A percentile compares a stretch with the other conserved stretches of the same genome.
phyloP scores from a whole-genome alignment of 2,329 filamentous ascomycete species.

The Emergomyces orientalis region DNA sequence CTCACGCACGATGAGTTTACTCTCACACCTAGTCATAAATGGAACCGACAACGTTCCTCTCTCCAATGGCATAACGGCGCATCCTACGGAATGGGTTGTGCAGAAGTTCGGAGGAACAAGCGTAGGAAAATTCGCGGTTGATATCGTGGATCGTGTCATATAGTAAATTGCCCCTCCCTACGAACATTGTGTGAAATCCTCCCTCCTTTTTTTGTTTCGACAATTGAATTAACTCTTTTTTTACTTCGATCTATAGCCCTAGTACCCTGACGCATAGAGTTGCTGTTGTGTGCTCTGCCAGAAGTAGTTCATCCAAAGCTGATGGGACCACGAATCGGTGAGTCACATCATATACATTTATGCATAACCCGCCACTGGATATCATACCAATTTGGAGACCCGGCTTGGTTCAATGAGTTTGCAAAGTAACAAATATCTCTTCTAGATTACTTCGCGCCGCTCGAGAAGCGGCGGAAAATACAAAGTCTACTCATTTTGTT shows the following conservation, averaged over 20 bases:
- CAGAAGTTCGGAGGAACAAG: conserved; percentile 95
- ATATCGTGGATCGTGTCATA: conserved; percentile 64
- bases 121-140: conserved; percentile 82
- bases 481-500: conserved; percentile 52
- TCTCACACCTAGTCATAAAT: conserved; percentile 11
- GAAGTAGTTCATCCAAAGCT: conserved; percentile 87
- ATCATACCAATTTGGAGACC: background rate
- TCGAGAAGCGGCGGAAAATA: conserved; percentile 41
- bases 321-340: conserved; percentile 93
- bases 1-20: conserved; percentile 12
- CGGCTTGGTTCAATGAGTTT: background rate
- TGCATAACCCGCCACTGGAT: background rate
- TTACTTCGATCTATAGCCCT: conserved; percentile 36
- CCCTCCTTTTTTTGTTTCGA: background rate
- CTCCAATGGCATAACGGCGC: conserved; percentile 18
- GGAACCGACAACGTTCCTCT: conserved; percentile 16
- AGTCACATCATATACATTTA: conserved; percentile 34
- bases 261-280: conserved; percentile 61
- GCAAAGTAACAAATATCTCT: background rate
- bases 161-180: conserved; percentile 34
- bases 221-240: conserved; percentile 1
- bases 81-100: conserved; percentile 57
- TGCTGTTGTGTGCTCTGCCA: conserved; percentile 88
- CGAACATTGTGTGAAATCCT: background rate
- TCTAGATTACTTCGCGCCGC: conserved; percentile 40